Conservation (phyloP, 78 protist genomes). For the Chrysochromulina parva region DNA sequence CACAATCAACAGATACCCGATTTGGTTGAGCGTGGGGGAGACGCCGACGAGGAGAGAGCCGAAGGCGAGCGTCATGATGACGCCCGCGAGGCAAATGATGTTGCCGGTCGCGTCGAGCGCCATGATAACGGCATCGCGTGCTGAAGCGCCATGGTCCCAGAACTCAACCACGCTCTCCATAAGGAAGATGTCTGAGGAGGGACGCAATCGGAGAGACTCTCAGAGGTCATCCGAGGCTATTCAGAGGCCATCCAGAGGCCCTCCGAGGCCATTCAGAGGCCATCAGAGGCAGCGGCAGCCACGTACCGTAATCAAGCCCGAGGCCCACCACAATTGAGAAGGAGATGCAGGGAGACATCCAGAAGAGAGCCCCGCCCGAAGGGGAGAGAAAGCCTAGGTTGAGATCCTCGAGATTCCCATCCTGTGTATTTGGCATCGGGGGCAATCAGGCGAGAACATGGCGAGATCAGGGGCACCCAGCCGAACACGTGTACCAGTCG, state of each 20-base stretch:
- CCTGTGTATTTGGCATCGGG: no score
- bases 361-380: slow-evolving; percentile 18
- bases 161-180: slow-evolving; percentile 41
- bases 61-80: slow-evolving; percentile 77
- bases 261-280: no score
- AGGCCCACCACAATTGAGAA: slow-evolving; percentile 65
- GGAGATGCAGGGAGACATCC: slow-evolving; percentile 57
- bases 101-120: slow-evolving; percentile 50
- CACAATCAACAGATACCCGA: slow-evolving; percentile 48
- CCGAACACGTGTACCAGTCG: no score
- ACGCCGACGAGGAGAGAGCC: slow-evolving; percentile 53
- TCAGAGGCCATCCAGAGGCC: no score
- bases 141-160: background rate
- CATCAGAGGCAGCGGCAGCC: no score
- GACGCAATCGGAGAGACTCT: no score
- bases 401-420: slow-evolving; percentile 19
- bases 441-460: no score
- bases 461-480: no score
- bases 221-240: no score
- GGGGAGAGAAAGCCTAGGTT: background rate
- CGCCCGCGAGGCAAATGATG: slow-evolving; percentile 74
- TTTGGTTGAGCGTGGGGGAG: slow-evolving; percentile 14
- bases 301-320: slow-evolving; percentile 62
- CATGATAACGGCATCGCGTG: slow-evolving; percentile 30
- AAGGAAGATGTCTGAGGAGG: slow-evolving; percentile 55